Evolutionary conservation across 108 stramenopile species (phyloP).

Genomic region (Aurantiochytrium sp.): DNA sequence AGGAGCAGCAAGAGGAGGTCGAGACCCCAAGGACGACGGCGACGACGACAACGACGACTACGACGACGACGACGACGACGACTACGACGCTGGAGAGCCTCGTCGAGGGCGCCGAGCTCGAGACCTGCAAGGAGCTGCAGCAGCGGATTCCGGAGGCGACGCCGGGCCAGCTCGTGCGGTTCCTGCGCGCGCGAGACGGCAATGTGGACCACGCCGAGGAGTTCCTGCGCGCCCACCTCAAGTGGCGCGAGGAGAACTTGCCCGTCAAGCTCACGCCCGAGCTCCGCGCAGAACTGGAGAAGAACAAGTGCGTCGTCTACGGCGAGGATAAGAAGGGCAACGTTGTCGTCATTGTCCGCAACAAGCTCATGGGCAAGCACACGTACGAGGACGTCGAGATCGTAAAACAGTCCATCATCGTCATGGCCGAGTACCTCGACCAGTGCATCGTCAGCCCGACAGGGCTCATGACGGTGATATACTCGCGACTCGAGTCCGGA

Average conservation of each 20-base stretch:
- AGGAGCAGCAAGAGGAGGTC: too few species aligned
- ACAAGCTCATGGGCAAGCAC: neutral
- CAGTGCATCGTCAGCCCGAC: neutral
- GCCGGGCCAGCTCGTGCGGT: neutral
- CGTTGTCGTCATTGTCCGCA: neutral
- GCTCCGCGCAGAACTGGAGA: neutral
- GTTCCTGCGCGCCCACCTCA: neutral
- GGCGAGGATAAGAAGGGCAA: neutral
- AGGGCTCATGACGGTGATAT: neutral
- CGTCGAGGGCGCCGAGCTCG: slow-evolving; percentile 1
- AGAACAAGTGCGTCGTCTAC: neutral
- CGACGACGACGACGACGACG: neutral
- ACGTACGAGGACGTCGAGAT: neutral
- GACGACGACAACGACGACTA: neutral
- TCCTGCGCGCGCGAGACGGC: neutral
- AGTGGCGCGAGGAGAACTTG: neutral
- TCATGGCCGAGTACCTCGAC: neutral
- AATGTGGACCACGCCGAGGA: neutral
- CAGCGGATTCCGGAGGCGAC: neutral
- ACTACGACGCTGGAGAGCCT: neutral
- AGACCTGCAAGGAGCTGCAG: neutral
- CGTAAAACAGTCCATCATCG: neutral
- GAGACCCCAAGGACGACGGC: neutral
- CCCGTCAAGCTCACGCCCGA: neutral
- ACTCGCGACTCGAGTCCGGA: neutral